phyloP scores from a whole-genome alignment of 805 yeast species.

The Kluyveromyces wickerhamii region DNA sequence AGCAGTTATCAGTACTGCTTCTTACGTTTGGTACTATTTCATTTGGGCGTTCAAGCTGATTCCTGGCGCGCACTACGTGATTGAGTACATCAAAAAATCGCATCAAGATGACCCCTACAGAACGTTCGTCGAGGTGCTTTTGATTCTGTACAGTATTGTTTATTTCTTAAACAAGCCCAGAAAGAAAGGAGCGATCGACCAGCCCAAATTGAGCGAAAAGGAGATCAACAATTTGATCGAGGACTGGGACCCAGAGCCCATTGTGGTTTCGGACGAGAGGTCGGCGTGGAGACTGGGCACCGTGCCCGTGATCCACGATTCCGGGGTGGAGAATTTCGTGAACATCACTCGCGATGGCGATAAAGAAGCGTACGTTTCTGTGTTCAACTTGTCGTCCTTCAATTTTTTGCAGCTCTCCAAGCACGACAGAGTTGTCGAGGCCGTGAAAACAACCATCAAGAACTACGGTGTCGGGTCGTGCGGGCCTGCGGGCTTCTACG shows the following conservation, averaged over 20 bases:
- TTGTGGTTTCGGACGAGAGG: conserved; percentile 46
- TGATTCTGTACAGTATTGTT: conserved; percentile 73
- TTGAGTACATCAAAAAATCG: conserved; percentile 73
- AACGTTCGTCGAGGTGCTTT: conserved; percentile 67
- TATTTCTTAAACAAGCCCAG: conserved; percentile 66
- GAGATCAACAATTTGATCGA: conserved; percentile 79
- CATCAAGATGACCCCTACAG: conserved; percentile 92
- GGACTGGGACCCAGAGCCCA: conserved; percentile 89
- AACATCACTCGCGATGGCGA: conserved; percentile 23
- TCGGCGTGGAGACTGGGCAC: conserved; percentile 58
- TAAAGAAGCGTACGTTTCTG: conserved; percentile 26
- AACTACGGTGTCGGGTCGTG: conserved; percentile 94
- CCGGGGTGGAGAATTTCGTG: conserved; percentile 34
- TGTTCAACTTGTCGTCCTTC: conserved; percentile 59
- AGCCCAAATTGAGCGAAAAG: conserved; percentile 47
- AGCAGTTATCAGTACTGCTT: conserved; percentile 17
- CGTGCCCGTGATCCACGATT: conserved; percentile 56
- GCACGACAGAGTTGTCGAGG: conserved; percentile 38
- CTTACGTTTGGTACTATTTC: conserved; percentile 20
- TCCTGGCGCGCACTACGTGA: conserved; percentile 31
- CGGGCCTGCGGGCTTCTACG: conserved; percentile 97
- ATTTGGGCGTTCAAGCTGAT: conserved; percentile 11
- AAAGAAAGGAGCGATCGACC: conserved; percentile 65
- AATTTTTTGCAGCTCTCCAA: conserved; percentile 64
- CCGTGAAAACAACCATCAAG: conserved; percentile 51